These are phyloP conservation scores for Aspergillus arachidicola DNA, from an alignment of 2,329 filamentous ascomycete species.

Conservation along the genomic window DNA sequence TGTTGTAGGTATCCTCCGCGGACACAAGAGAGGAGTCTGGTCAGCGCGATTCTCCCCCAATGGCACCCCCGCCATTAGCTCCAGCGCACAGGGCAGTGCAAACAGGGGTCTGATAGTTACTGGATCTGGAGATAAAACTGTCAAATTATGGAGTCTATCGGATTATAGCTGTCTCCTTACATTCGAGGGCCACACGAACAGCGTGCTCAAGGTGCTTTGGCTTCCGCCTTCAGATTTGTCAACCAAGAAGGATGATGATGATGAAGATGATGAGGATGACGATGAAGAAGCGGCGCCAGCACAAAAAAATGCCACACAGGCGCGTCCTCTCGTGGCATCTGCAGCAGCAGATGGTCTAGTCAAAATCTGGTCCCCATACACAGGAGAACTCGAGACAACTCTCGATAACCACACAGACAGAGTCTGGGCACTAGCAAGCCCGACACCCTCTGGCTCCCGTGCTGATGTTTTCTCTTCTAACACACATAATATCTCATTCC, in stretches of 20 bases:
- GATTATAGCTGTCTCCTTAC: slow-evolving; percentile 93
- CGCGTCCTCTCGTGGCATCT: slow-evolving; percentile 63
- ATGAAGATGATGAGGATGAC: slow-evolving; percentile 30
- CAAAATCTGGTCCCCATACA: slow-evolving; percentile 91
- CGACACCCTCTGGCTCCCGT: slow-evolving; percentile 40
- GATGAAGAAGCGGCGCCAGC: slow-evolving; percentile 32
- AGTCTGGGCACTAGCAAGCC: slow-evolving; percentile 86
- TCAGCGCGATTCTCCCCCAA: slow-evolving; percentile 86
- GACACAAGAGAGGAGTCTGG: slow-evolving; percentile 95
- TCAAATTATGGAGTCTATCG: slow-evolving; percentile 90
- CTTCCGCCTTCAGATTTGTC: slow-evolving; percentile 57
- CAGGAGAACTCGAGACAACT: slow-evolving; percentile 82
- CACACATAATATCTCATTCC: slow-evolving; percentile 37
- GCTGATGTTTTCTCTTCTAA: slow-evolving; percentile 33
- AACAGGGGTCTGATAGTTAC: slow-evolving; percentile 83
- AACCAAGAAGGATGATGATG: slow-evolving; percentile 38
- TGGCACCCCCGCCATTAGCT: slow-evolving; percentile 73
- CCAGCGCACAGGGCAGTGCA: slow-evolving; percentile 69
- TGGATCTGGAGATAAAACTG: slow-evolving; percentile 91
- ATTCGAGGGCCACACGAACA: slow-evolving; percentile 95
- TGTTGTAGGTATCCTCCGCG: slow-evolving; percentile 84
- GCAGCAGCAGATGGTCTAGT: slow-evolving; percentile 93
- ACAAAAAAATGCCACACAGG: slow-evolving; percentile 34
- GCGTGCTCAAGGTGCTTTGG: slow-evolving; percentile 92
- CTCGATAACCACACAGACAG: slow-evolving; percentile 96